Evolutionary conservation across 208 protist species (phyloP).

Genomic region (Paratrypanosoma confusum): DNA sequence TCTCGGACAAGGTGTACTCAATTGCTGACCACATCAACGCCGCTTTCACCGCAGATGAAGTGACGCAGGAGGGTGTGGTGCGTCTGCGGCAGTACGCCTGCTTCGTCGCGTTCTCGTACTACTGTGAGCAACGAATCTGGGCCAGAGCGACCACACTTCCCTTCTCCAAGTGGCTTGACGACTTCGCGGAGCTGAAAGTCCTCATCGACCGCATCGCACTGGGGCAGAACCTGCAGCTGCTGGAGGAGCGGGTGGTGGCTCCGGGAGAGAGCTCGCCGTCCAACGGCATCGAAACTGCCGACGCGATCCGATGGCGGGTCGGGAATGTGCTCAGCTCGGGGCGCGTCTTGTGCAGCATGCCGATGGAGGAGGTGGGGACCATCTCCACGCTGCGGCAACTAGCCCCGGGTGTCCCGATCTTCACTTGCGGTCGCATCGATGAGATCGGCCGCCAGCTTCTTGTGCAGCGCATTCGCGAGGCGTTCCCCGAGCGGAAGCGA

Average conservation of each 20-base stretch:
- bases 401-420: slow-evolving; percentile 63
- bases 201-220: slow-evolving; percentile 61
- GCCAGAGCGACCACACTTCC: slow-evolving; percentile 31
- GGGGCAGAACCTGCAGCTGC: slow-evolving; percentile 63
- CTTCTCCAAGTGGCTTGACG: slow-evolving; percentile 59
- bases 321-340: slow-evolving; percentile 76
- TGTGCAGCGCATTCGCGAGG: slow-evolving; percentile 28
- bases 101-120: slow-evolving; percentile 82
- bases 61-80: slow-evolving; percentile 65
- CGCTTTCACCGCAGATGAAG: slow-evolving; percentile 34
- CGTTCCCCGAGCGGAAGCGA: slow-evolving; percentile 38
- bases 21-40: slow-evolving; percentile 76
- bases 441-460: slow-evolving; percentile 24
- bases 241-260: slow-evolving; percentile 49
- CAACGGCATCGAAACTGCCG: slow-evolving; percentile 24
- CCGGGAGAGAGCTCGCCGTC: no score
- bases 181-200: slow-evolving; percentile 53
- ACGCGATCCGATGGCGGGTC: slow-evolving; percentile 38
- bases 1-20: slow-evolving; percentile 79
- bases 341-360: slow-evolving; percentile 67
- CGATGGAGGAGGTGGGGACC: slow-evolving; percentile 14
- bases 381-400: slow-evolving; percentile 61
- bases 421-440: slow-evolving; percentile 62
- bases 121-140: slow-evolving; percentile 84
- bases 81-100: slow-evolving; percentile 73